Base-by-base conservation (phyloP, 164 flowering plant genomes). In the Pachysandra terminalis region DNA sequence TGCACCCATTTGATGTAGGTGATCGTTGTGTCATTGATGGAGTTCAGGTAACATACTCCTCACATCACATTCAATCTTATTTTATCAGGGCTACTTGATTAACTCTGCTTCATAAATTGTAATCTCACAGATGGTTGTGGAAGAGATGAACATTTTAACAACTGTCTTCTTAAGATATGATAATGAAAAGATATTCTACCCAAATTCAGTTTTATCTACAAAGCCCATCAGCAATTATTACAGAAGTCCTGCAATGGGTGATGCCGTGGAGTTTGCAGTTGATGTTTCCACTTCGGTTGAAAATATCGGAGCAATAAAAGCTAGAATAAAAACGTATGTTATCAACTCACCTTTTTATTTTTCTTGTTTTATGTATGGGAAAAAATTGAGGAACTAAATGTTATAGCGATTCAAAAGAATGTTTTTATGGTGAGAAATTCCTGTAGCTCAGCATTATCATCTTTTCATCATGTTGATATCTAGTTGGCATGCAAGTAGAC, bases 1-100 rank as follows among this genome's bases (percentile, higher is more conserved):
- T 86, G 89, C 98, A 94, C 74, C 97, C 97, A 12, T 95, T 83
- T 76, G 98, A 92, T 68, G 96, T 95, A 13, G 98, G 98, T 14
- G 98, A 95, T 68, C 90, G 94, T 25, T 95, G 98, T 74, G 97
- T 92, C 60, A 69, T 95, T 64, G 98, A 95, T 76, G 97, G 97
- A 35, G 86, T 87, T n/a, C 90, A 85, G 96, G 98, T 90, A 77
- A 80, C 15, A 70, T 22, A 58, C 24, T 22, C 57, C 54, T 60
- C 53, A 13, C 28, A 19, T 49, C 35, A 48, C 16, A 24, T 28
- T 27, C 23, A 32, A 32, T 32, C 37, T 32, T 32, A 22, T 67
- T 59, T 14, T 59, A 22, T 24, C 15, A 12, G 63, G 15, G 10
- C 59, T 52, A 10, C 59, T 27, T 28, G 15, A 59, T 59, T 26